Base-by-base conservation (phyloP, 106 monocot genomes). In the Chionographis japonica region DNA sequence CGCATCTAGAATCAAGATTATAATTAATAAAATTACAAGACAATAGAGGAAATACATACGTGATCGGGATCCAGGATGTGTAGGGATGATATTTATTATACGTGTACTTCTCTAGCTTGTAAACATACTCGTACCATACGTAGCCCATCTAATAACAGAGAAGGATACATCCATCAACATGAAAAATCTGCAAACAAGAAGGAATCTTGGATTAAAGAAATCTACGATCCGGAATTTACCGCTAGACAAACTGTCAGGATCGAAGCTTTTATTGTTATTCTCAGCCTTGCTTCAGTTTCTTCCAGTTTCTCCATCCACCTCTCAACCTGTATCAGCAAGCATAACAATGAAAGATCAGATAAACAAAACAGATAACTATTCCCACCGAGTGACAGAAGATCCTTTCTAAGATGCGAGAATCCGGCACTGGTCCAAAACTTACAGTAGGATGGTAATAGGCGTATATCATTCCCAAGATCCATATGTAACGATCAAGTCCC, bases 31-130 rank as follows among this genome's bases (percentile, higher is more conserved):
- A n/a, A n/a, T n/a, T n/a, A n/a, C n/a, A n/a, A n/a, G n/a, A n/a
- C n/a, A 13, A 70, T 37, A 49, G 20, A 37, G 18, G 20, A 2
- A 42, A 55, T 63, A 39, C 81, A 59, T 92, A 97, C 95, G 88
- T 92, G 56, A 97, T 97, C 52, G 97, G 97, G 64, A 97, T 97
- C 97, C 97, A 97, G 61, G 97, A 97, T 50, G 97, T 97, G 73
- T 97, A 97, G 12, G 97, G 92, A 84, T 97, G 97, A 63, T 81
- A 90, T 53, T 87, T 92, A 66, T 97, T 97, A 71, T 97, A 97
- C 4, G 85, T 87, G 64, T 89, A 71, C 77, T 72, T 92, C 58
- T 97, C 97, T 40, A 97, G 75, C 76, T 89, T 97, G 76, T 97
- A 97, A 56, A 97, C 85, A 20, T 92, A 89, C 46, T 97, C 97